Evolutionary conservation across 768 basidiomycete genomes (phyloP).

Genomic region (Boletus bicolor): DNA sequence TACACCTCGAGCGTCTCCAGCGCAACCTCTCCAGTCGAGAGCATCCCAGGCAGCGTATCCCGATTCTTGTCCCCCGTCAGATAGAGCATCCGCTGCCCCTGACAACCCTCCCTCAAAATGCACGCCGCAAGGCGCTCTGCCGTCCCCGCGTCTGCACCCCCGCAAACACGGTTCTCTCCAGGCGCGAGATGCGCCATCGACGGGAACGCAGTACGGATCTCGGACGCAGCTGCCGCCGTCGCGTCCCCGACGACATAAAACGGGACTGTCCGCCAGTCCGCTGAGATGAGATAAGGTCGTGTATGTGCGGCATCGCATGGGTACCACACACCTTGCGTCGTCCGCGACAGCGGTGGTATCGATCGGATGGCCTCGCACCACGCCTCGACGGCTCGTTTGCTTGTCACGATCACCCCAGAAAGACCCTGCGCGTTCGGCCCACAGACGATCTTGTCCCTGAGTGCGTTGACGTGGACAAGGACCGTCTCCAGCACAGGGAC

Average conservation of each 20-base stretch:
- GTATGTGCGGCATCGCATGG: background rate
- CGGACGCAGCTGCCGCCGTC: constrained; percentile 49
- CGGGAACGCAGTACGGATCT: constrained; percentile 28
- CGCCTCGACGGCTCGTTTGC: constrained; percentile 72
- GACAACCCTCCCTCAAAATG: constrained; percentile 44
- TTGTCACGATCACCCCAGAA: constrained; percentile 73
- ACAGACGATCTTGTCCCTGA: constrained; percentile 41
- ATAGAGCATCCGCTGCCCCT: constrained; percentile 49
- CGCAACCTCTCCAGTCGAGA: constrained; percentile 43
- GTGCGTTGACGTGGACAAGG: constrained; percentile 44
- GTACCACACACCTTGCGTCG: constrained; percentile 13
- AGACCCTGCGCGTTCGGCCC: constrained; percentile 37
- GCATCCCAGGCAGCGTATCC: constrained; percentile 56
- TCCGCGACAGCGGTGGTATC: background rate
- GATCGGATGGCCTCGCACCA: constrained; percentile 46
- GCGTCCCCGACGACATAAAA: constrained; percentile 79
- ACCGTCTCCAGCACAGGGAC: constrained; percentile 71
- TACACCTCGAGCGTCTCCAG: constrained; percentile 65
- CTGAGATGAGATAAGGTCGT: constrained; percentile 20
- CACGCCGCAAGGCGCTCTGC: constrained; percentile 64
- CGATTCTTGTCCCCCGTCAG: constrained; percentile 87
- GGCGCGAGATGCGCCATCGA: constrained; percentile 37
- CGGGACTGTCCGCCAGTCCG: constrained; percentile 53
- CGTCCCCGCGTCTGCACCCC: constrained; percentile 54
- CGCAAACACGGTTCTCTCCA: constrained; percentile 34